phyloP scores from a whole-genome alignment of 148 eudicot genomes.

The Chenopodium suecicum region DNA sequence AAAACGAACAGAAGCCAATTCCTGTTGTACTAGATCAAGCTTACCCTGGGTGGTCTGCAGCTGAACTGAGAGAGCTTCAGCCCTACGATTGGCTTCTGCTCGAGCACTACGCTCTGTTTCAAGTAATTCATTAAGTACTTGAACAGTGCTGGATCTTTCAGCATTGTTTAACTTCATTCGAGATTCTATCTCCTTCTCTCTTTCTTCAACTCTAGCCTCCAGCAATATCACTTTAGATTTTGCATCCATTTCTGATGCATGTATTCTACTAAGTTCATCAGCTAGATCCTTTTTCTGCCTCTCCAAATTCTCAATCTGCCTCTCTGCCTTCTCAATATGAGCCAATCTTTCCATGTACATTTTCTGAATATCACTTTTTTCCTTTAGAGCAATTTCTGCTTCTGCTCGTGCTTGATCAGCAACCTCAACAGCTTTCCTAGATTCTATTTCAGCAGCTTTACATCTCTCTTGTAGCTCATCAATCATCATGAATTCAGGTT shows the following conservation, averaged over 20 bases:
- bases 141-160: conserved; percentile 68
- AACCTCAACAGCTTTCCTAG: conserved; percentile 69
- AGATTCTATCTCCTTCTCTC: conserved; percentile 80
- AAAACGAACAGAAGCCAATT: conserved; percentile 64
- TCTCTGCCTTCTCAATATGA: conserved; percentile 76
- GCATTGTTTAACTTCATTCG: conserved; percentile 75
- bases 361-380: conserved; percentile 59
- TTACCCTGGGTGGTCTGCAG: conserved; percentile 81
- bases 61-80: conserved; percentile 81
- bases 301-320: conserved; percentile 67
- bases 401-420: conserved; percentile 87
- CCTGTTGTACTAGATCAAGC: conserved; percentile 77
- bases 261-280: conserved; percentile 46
- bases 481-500: conserved; percentile 68
- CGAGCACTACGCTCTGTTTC: conserved; percentile 75
- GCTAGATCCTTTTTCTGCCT: conserved; percentile 58
- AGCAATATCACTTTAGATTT: conserved; percentile 59
- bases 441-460: conserved; percentile 78
- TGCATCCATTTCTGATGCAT: conserved; percentile 59
- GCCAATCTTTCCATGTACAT: conserved; percentile 73
- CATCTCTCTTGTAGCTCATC: conserved; percentile 85
- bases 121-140: conserved; percentile 68
- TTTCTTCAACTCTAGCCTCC: conserved; percentile 77
- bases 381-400: conserved; percentile 69
- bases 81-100: conserved; percentile 76